Base-by-base conservation (phyloP, 2,329 filamentous ascomycete genomes). In the Sporothrix euskadiensis region DNA sequence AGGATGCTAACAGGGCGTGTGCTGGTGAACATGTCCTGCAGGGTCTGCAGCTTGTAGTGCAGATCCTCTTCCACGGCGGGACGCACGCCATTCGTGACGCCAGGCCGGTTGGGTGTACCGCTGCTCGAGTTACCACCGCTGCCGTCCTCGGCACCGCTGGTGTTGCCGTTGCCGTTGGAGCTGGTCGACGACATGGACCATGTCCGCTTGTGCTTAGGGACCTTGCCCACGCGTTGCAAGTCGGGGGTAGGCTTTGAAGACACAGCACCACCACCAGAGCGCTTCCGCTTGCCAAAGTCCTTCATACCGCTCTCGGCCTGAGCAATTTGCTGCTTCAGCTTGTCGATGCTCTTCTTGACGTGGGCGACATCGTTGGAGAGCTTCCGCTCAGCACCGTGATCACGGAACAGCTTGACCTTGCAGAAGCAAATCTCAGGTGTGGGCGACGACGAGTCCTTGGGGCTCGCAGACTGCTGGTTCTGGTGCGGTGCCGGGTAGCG, bases 371-470 rank as follows among this genome's bases (percentile, higher is more conserved):
- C 95, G 79, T 98, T 98, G 19, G 94, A 94, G 0, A 98, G 87
- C 80, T 98, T 98, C 69, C 95, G 90, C 81, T 98, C 95, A 0
- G 96, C 96, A 32, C 95, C 95, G 78, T 98, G 96, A 79, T 98
- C 95, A 75, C 95, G 89, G 86, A 98, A 98, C 2, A 98, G 89
- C 82, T 98, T 98, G 75, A 98, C 95, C 82, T 97, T 98, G 87
- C 95, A 97, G 82, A 92, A 98, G 81, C 93, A 95, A 30, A 97
- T 90, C 81, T 98, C 94, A 9, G 71, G 66, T 1, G 44, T 16
- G 0, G 69, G 19, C 4, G 54, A 14, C 3, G 76, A 61, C 1
- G 89, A 83, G 8, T 85, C 85, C 9, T 82, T 79, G 0, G 85
- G 81, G 4, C 83, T 83, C 16, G 83, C 69, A 9, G 85, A 82